Base-by-base conservation (phyloP, 306 rosid species). In the Benincasa hispida region DNA sequence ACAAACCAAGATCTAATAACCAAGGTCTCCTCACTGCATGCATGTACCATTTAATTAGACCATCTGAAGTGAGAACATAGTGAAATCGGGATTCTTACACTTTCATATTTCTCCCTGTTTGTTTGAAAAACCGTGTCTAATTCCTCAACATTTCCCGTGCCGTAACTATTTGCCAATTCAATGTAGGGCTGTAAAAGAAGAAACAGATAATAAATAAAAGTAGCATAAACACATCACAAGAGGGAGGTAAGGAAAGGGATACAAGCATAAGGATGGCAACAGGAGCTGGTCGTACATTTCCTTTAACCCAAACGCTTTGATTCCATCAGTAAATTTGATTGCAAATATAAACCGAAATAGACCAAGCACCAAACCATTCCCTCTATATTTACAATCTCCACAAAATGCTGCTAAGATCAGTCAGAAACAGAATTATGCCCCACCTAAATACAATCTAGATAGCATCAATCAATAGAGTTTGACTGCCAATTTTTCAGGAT, bases 101-200 rank as follows among this genome's bases (percentile, higher is more conserved):
- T 87, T 69, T 85, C 89, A 70, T 87, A 90, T 78, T 86, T 87
- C 67, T 85, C 88, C 60, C 27, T 76, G 79, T 88, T 74, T 77
- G 86, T 70, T 76, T 84, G 82, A 76, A 87, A 84, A 32, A 59
- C 76, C 2, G 79, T 72, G 79, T 88, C 85, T 47, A 88, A 74
- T 69, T 86, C 89, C 60, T 80, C 80, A 81, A 88, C 83, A 76
- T 86, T 87, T 63, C 90, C 88, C 10, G 80, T 76, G 58, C 83
- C 73, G 41, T 87, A 91, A 75, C 86, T 67, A 74, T 72, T 75
- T 42, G 96, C 96, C 83, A 92, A 72, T 63, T 89, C 94, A 54
- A 85, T 41, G 82, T 89, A 92, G 62, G 88, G 84, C 96, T 91
- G 91, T 80, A 78, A 80, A 67, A 55, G 27, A 55, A 63, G 68